phyloP scores from a whole-genome alignment of 78 protist genomes.

The Speleostelium caveatum region DNA sequence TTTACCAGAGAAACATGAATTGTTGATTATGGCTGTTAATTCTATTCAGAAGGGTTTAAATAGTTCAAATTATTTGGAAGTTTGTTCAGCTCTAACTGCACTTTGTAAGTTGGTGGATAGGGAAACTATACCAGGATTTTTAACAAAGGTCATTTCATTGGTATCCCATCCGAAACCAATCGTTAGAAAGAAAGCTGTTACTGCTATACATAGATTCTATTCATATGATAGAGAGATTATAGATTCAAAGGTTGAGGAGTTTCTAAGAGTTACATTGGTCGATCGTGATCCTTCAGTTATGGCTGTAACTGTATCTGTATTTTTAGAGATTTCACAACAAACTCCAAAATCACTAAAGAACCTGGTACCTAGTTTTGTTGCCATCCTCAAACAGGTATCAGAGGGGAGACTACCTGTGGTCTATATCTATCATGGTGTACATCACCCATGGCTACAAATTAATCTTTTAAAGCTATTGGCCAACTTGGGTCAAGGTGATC shows the following conservation, averaged over 20 bases:
- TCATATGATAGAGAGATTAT: neutral
- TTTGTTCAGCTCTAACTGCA: conserved; percentile 71
- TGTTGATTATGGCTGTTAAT: conserved; percentile 77
- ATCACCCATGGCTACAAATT: conserved; percentile 98
- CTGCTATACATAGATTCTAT: conserved; percentile 51
- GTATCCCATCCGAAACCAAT: conserved; percentile 36
- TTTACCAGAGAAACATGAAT: conserved; percentile 73
- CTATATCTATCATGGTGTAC: conserved; percentile 95
- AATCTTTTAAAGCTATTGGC: conserved; percentile 89
- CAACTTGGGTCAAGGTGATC: conserved; percentile 82
- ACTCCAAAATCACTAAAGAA: conserved; percentile 15
- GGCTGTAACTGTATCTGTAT: conserved; percentile 85
- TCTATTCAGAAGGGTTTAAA: conserved; percentile 58
- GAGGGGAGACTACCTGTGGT: conserved; percentile 89
- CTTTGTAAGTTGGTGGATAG: conserved; percentile 21
- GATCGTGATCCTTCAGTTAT: conserved; percentile 97
- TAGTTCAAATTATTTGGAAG: conserved; percentile 42
- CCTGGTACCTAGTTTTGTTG: conserved; percentile 87
- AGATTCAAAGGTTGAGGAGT: conserved; percentile 10
- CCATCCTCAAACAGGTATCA: conserved; percentile 93
- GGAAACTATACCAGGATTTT: conserved; percentile 66
- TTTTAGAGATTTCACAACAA: conserved; percentile 47
- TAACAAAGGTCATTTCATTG: conserved; percentile 15
- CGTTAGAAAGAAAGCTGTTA: conserved; percentile 73
- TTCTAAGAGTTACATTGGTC: conserved; percentile 65